phyloP scores from a whole-genome alignment of 2,329 filamentous ascomycete species.

The Zarea fungicola region DNA sequence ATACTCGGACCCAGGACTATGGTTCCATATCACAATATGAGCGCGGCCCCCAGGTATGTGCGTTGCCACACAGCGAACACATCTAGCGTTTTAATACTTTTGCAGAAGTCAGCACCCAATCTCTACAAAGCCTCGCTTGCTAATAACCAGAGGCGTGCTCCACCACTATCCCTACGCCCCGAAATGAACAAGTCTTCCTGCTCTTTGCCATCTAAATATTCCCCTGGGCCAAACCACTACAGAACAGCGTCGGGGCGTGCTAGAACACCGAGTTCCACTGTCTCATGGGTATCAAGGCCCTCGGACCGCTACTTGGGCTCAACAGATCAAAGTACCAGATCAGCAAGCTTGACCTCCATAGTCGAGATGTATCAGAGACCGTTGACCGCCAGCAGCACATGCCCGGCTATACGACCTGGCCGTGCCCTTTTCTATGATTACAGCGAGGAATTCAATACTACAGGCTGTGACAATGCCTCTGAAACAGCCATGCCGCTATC shows the following conservation, averaged over 20 bases:
- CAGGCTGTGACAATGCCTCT: slow-evolving; percentile 15
- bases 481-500: slow-evolving; percentile 22
- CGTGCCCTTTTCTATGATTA: slow-evolving; percentile 49
- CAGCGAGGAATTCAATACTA: slow-evolving; percentile 43
- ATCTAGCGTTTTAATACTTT: slow-evolving; percentile 13
- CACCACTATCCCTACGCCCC: slow-evolving; percentile 34
- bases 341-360: slow-evolving; percentile 46
- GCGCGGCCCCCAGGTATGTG: slow-evolving; percentile 40
- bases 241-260: slow-evolving; percentile 21
- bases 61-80: background rate
- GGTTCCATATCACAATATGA: slow-evolving; percentile 47
- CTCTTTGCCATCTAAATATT: slow-evolving; percentile 30
- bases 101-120: slow-evolving; percentile 41
- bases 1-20: slow-evolving; percentile 44
- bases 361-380: slow-evolving; percentile 41
- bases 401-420: slow-evolving; percentile 24
- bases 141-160: slow-evolving; percentile 30
- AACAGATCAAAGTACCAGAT: slow-evolving; percentile 34
- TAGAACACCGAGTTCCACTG: slow-evolving; percentile 33
- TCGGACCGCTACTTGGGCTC: slow-evolving; percentile 30
- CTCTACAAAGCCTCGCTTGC: slow-evolving; percentile 35
- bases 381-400: slow-evolving; percentile 21
- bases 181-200: slow-evolving; percentile 37
- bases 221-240: slow-evolving; percentile 22
- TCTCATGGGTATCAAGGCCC: slow-evolving; percentile 21